Percentiles rank a stretch among this genome's conserved stretches.
Evolutionary conservation across 441 rosid genomes (phyloP).

Genomic region (Cnidoscolus chayamansa): DNA sequence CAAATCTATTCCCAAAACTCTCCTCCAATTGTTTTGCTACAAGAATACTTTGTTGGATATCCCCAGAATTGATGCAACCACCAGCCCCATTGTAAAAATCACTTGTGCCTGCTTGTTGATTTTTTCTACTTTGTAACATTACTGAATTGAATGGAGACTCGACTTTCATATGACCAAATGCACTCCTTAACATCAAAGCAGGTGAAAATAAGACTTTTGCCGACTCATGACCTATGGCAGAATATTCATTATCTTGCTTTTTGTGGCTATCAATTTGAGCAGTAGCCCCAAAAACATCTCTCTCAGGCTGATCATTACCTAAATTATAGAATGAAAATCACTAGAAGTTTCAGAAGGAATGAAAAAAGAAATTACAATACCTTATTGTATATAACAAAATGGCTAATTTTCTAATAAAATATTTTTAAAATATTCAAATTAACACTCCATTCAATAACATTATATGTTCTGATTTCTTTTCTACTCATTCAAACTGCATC

Average conservation of each 20-base stretch:
- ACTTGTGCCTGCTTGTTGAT: constrained; percentile 28
- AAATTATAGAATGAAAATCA: constrained; percentile 25
- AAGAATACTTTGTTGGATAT: constrained; percentile 26
- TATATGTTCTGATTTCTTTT: neutral
- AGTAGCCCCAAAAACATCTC: constrained; percentile 37
- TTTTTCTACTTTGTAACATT: constrained; percentile 28
- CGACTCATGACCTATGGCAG: constrained; percentile 22
- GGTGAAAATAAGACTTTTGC: constrained; percentile 30
- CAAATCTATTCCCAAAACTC: constrained; percentile 23
- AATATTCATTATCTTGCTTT: constrained; percentile 25
- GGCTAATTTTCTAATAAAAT: neutral
- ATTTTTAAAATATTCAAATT: neutral
- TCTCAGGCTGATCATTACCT: constrained; percentile 41
- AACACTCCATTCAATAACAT: neutral
- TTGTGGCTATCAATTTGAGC: constrained; percentile 28
- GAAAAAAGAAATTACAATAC: constrained; percentile 18
- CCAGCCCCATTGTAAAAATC: constrained; percentile 21
- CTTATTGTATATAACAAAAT: neutral
- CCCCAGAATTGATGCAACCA: constrained; percentile 33
- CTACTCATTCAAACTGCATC: neutral
- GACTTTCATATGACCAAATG: constrained; percentile 52
- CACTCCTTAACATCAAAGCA: constrained; percentile 51
- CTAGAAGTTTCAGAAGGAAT: constrained; percentile 5
- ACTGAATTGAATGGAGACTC: constrained; percentile 25
- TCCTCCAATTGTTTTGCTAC: constrained; percentile 33